These are phyloP conservation scores for Fragilaria radians DNA, from an alignment of 108 stramenopile species.

Conservation along the genomic window DNA sequence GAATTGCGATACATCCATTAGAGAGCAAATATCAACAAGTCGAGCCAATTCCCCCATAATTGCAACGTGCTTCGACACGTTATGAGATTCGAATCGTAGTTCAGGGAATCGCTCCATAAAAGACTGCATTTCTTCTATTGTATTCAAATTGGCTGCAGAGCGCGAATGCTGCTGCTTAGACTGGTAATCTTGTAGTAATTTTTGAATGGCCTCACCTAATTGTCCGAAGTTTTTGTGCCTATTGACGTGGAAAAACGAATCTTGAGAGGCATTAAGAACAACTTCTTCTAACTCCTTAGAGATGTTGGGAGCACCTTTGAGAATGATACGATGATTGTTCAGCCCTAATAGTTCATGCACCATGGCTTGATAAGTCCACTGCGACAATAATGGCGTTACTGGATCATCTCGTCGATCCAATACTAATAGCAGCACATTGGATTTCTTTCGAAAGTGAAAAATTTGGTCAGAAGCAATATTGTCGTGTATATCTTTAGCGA, in stretches of 20 bases:
- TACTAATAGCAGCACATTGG: constrained; percentile 66
- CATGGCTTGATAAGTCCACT: constrained; percentile 99
- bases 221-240: constrained; percentile 97
- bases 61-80: constrained; percentile 95
- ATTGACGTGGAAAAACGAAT: constrained; percentile 89
- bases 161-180: constrained; percentile 79
- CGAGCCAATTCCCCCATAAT: constrained; percentile 95
- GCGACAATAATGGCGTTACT: constrained; percentile 94
- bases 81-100: constrained; percentile 78
- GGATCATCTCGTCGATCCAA: constrained; percentile 98
- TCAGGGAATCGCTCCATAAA: constrained; percentile 98
- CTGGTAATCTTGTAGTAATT: constrained; percentile 93
- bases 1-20: constrained; percentile 98
- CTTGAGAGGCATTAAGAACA: constrained; percentile 86
- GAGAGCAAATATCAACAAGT: constrained; percentile 81
- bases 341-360: constrained; percentile 98
- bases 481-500: constrained; percentile 77
- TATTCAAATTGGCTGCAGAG: constrained; percentile 67
- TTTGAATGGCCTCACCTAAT: constrained; percentile 93
- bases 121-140: constrained; percentile 97
- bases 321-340: constrained; percentile 92
- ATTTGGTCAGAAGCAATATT: constrained; percentile 82
- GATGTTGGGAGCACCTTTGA: constrained; percentile 91
- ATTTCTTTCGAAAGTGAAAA: constrained; percentile 80
- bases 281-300: constrained; percentile 96